phyloP scores from a whole-genome alignment of 2,329 filamentous ascomycete species.

The Penicillium sp. region DNA sequence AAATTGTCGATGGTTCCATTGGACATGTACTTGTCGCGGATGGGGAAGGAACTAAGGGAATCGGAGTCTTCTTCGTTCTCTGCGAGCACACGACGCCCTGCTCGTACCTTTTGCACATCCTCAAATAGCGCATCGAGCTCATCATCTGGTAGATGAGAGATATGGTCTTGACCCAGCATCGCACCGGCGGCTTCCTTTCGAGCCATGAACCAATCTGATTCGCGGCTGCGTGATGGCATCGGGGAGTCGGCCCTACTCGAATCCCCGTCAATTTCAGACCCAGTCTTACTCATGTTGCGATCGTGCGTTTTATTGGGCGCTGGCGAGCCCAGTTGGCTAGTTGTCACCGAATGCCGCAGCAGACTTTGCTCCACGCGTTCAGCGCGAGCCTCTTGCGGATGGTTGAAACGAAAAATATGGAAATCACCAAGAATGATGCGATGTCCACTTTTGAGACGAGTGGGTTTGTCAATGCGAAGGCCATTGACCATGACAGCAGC shows the following conservation, averaged over 20 bases:
- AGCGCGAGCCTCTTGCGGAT: conserved; percentile 91
- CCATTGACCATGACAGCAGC: conserved; percentile 99
- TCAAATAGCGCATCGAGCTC: conserved; percentile 93
- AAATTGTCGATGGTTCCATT: conserved; percentile 95
- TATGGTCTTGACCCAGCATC: conserved; percentile 86
- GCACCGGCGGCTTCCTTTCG: conserved; percentile 90
- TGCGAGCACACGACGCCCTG: conserved; percentile 73
- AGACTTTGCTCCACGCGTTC: conserved; percentile 88
- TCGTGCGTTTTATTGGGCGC: conserved; percentile 72
- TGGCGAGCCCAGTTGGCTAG: conserved; percentile 67
- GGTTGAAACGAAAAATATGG: conserved; percentile 98
- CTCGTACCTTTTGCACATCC: conserved; percentile 86
- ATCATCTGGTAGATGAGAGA: conserved; percentile 87
- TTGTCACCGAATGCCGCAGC: conserved; percentile 77
- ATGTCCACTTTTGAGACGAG: conserved; percentile 85
- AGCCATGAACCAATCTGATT: conserved; percentile 94
- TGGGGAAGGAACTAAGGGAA: conserved; percentile 82
- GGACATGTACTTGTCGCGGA: conserved; percentile 93
- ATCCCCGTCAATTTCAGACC: conserved; percentile 74
- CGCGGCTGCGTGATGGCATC: conserved; percentile 69
- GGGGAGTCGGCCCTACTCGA: conserved; percentile 82
- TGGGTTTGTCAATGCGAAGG: conserved; percentile 82
- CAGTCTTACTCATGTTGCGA: conserved; percentile 74
- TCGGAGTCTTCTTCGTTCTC: conserved; percentile 78
- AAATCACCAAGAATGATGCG: conserved; percentile 97